These are phyloP conservation scores for Digitaria exilis DNA, from an alignment of 202 grass and related monocot genomes.

Conservation along the genomic window DNA sequence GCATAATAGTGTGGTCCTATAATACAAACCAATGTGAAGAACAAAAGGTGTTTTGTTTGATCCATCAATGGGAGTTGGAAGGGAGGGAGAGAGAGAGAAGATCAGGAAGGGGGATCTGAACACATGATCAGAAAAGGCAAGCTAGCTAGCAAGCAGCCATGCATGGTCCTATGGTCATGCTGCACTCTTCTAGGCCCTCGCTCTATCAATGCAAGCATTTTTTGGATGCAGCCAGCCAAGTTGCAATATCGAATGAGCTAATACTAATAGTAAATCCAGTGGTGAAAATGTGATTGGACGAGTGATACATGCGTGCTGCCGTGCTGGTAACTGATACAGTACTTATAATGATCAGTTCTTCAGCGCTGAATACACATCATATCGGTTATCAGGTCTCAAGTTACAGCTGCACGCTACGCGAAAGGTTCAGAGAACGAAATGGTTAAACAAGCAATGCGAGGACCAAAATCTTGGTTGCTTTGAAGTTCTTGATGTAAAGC, in stretches of 20 bases:
- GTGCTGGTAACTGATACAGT: neutral
- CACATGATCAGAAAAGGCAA: slow-evolving; percentile 31
- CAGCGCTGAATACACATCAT: neutral
- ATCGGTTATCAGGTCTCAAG: neutral
- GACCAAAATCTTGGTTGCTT: neutral
- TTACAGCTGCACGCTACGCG: neutral
- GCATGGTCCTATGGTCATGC: slow-evolving; percentile 31
- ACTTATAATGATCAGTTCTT: too few relatives aligned
- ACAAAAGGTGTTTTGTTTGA: neutral
- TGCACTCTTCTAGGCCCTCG: neutral
- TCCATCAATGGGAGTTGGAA: neutral
- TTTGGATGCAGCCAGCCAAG: too few relatives aligned
- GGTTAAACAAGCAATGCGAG: neutral
- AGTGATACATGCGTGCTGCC: neutral
- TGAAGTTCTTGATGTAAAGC: neutral
- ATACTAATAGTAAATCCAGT: neutral
- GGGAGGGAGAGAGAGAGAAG: neutral
- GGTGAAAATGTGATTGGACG: neutral
- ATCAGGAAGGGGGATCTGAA: neutral
- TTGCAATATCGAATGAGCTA: neutral
- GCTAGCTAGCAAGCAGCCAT: slow-evolving; percentile 16
- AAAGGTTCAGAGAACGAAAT: neutral
- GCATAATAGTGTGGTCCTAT: slow-evolving; percentile 23
- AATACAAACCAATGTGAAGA: slow-evolving; percentile 10
- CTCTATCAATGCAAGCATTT: neutral